phyloP scores from a whole-genome alignment of 2,329 filamentous ascomycete species.

The Fusarium torulosum region DNA sequence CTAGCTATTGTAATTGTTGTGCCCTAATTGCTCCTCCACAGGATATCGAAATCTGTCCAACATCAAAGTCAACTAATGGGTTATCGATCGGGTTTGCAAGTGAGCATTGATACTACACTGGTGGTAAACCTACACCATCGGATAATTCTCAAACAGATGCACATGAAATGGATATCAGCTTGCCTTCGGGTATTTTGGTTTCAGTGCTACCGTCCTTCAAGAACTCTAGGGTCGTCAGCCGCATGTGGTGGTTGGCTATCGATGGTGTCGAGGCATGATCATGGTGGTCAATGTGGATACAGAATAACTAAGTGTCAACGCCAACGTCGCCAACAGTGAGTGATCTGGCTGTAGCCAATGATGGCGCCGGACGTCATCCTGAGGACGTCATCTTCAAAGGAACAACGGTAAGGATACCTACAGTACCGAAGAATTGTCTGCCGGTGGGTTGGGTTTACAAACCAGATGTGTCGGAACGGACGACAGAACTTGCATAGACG shows the following conservation, averaged over 20 bases:
- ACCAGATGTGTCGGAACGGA: constrained; percentile 14
- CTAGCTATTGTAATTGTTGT: constrained; percentile 40
- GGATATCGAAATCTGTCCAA: constrained; percentile 6
- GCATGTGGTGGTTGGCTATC: constrained; percentile 33
- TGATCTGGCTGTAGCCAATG: constrained; percentile 38
- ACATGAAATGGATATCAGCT: constrained; percentile 16
- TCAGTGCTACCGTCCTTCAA: constrained; percentile 27
- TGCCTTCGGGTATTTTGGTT: constrained; percentile 24
- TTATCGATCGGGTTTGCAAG: not conserved
- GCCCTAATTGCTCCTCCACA: constrained; percentile 50
- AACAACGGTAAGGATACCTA: constrained; percentile 13
- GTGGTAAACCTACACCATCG: not conserved
- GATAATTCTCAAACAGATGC: constrained; percentile 5
- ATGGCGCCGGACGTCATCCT: constrained; percentile 41
- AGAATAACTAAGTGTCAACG: constrained; percentile 43
- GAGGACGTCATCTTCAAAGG: constrained; percentile 44
- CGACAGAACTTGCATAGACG: constrained; percentile 24
- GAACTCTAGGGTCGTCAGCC: constrained; percentile 32
- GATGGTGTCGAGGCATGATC: constrained; percentile 43
- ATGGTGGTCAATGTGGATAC: constrained; percentile 42
- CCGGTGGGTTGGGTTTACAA: constrained; percentile 31
- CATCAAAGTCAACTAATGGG: not conserved
- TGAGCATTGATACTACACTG: not conserved
- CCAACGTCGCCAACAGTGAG: constrained; percentile 41
- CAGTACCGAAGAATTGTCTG: constrained; percentile 23